phyloP scores from a whole-genome alignment of 2,329 filamentous ascomycete species.

The Xylariaceae sp. region DNA sequence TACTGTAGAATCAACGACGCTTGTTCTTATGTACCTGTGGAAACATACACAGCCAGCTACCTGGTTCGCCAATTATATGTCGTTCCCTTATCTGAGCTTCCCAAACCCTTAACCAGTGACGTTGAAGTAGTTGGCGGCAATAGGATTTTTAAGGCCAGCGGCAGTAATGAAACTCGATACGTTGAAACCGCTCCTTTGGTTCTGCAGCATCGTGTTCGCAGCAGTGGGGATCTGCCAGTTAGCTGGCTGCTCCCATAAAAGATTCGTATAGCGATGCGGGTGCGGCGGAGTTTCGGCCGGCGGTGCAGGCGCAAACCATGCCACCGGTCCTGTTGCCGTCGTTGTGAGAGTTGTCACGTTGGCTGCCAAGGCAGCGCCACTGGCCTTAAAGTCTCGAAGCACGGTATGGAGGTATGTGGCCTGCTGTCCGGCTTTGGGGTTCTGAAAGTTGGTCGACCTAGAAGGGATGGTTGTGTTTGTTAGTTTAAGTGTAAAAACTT shows the following conservation, averaged over 20 bases:
- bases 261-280: constrained; percentile 46
- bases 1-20: no score
- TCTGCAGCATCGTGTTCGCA: constrained; percentile 40
- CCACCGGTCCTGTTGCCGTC: constrained; percentile 31
- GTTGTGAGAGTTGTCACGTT: constrained; percentile 34
- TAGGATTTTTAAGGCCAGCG: constrained; percentile 36
- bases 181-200: constrained; percentile 42
- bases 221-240: constrained; percentile 41
- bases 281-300: constrained; percentile 44
- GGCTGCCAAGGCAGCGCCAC: constrained; percentile 25
- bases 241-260: constrained; percentile 45
- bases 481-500: not conserved
- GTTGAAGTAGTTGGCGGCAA: constrained; percentile 44
- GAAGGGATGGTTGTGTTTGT: constrained; percentile 6
- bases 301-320: constrained; percentile 41
- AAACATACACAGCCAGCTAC: no score
- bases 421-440: constrained; percentile 34
- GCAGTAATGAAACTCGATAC: constrained; percentile 41
- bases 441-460: constrained; percentile 40
- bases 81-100: not conserved
- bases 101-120: constrained; percentile 34
- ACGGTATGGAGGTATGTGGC: constrained; percentile 41
- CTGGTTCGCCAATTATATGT: not conserved
- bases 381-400: constrained; percentile 40
- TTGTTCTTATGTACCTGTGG: no score